Conservation (phyloP, 768 basidiomycete genomes). For the Mycena indigotica region DNA sequence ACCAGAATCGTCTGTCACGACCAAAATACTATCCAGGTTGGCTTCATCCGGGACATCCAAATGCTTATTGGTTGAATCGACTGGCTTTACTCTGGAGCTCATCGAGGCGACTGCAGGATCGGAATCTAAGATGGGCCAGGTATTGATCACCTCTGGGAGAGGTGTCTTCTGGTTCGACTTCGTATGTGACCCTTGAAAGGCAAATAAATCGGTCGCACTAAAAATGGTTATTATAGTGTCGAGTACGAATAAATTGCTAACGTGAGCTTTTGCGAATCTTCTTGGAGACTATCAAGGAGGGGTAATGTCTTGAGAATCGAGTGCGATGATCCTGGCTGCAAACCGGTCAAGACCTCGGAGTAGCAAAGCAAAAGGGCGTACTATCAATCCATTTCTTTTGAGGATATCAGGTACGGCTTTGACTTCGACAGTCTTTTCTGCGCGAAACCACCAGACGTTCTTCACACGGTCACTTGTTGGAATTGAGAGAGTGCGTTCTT, state of each 20-base stretch:
- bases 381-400: slow-evolving; percentile 64
- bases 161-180: slow-evolving; percentile 44
- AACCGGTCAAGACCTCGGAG: slow-evolving; percentile 4
- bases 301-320: slow-evolving; percentile 71
- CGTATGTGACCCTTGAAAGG: slow-evolving; percentile 72
- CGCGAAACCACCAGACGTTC: slow-evolving; percentile 75
- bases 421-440: slow-evolving; percentile 41
- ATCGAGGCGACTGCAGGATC: slow-evolving; percentile 66
- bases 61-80: slow-evolving; percentile 30
- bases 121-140: slow-evolving; percentile 68
- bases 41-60: slow-evolving; percentile 51
- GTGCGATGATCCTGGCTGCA: slow-evolving; percentile 76
- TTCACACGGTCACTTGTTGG: slow-evolving; percentile 36
- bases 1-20: slow-evolving; percentile 60
- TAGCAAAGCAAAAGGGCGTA: slow-evolving; percentile 35
- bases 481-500: slow-evolving; percentile 51
- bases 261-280: slow-evolving; percentile 69
- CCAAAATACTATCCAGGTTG: slow-evolving; percentile 66
- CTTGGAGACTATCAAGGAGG: slow-evolving; percentile 68
- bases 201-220: slow-evolving; percentile 80
- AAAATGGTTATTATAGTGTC: slow-evolving; percentile 18
- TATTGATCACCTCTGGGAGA: slow-evolving; percentile 60
- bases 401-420: slow-evolving; percentile 74
- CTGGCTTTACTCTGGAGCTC: slow-evolving; percentile 40
- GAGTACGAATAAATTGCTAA: slow-evolving; percentile 37